phyloP scores from a whole-genome alignment of 2,329 filamentous ascomycete genomes.

The Arthrinium puccinioides region DNA sequence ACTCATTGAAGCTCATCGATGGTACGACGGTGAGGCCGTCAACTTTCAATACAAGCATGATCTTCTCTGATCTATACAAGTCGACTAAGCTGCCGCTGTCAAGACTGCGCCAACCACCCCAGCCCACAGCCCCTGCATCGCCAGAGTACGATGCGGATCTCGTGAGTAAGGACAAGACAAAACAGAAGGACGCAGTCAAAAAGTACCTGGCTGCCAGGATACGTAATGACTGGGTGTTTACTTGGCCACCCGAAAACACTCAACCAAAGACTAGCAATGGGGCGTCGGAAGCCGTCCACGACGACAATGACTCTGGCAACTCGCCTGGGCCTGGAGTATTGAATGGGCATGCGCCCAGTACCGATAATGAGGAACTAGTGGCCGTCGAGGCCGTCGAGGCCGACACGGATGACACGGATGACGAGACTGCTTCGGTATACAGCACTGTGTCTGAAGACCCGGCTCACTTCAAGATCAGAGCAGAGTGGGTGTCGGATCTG shows the following conservation, averaged over 20 bases:
- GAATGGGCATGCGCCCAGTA: neutral
- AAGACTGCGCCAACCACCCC: slow-evolving; percentile 37
- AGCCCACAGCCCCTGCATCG: slow-evolving; percentile 15
- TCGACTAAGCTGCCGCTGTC: slow-evolving; percentile 45
- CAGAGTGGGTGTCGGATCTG: slow-evolving; percentile 51
- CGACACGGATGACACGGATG: slow-evolving; percentile 33
- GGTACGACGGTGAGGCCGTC: neutral
- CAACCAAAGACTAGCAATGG: neutral
- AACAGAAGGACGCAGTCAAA: slow-evolving; percentile 56
- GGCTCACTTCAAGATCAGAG: slow-evolving; percentile 39
- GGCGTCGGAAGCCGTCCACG: neutral
- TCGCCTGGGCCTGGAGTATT: too few species aligned
- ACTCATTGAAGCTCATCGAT: neutral
- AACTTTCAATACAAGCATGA: slow-evolving; percentile 30
- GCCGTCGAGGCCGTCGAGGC: slow-evolving; percentile 26
- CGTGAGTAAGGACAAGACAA: slow-evolving; percentile 52
- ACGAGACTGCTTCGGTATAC: slow-evolving; percentile 32
- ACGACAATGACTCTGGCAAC: neutral
- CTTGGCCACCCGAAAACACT: slow-evolving; percentile 48
- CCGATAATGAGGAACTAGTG: slow-evolving; percentile 18
- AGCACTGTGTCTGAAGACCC: slow-evolving; percentile 44
- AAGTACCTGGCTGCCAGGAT: slow-evolving; percentile 47
- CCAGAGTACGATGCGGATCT: slow-evolving; percentile 53
- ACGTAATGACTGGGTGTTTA: slow-evolving; percentile 53
- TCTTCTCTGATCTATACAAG: slow-evolving; percentile 54